Evolutionary conservation across 129 eudicot genomes (phyloP), one percentile per base, ranked within the genome.

Genomic region (Tagetes patula): DNA sequence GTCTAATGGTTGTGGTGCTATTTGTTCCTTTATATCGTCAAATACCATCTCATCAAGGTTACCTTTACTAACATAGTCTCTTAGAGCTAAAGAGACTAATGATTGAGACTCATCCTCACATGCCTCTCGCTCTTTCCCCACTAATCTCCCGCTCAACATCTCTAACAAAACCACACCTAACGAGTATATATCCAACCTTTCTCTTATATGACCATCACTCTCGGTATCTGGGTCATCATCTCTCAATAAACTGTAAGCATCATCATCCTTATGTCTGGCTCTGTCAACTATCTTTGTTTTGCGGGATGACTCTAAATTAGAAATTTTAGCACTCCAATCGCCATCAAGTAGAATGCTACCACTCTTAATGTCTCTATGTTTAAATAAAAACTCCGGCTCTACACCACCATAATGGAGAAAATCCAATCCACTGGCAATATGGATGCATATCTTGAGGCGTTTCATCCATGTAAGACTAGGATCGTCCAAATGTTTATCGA

Each of bases 291-390:
- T 7, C 58, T 12, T 2, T 50, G 0, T 4, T 2, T 4, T 52
- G 58, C 8, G 3, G 5, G 46, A 42, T 5, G 8, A 42, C 10
- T 41, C 74, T 8, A 69, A 48, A 49, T 69, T 40, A 12, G 45
- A 69, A 69, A 69, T 33, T 50, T 69, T 69, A 40, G 74, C 74
- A 3, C 12, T 40, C 74, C 62, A 69, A 5, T 6, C 2, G 5
- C 4, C 47, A 34, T 34, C 37, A 6, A 68, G 41, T 46, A 68
- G 27, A 45, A 68, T 68, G 55, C 47, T 68, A 4, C 37, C 27
- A 3, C 58, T 33, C 38, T 68, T 68, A 2, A 68, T 1, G 40
- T 68, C 72, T 5, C 72, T 42, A 42, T 42, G 46, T 2, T 1
- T 42, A 7, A 42, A 6, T 2, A 9, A 42, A 42, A 5, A 7